These are phyloP conservation scores for Annulohypoxylon bovei DNA, from an alignment of 495 filamentous ascomycete genomes.

Conservation along the genomic window DNA sequence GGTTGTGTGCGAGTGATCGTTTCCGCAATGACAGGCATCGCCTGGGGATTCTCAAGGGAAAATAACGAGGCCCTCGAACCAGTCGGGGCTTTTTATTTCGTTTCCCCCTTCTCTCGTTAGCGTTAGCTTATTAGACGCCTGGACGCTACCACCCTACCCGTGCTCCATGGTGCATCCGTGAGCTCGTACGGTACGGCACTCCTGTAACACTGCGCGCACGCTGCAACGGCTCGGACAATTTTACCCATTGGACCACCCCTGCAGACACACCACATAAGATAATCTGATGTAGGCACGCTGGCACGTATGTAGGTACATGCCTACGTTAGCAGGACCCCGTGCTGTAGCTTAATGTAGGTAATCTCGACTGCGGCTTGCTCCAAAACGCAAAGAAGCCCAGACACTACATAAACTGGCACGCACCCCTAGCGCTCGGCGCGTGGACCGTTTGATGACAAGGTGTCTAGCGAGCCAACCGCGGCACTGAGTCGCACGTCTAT, in stretches of 20 bases:
- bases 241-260: constrained; percentile 40
- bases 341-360: constrained; percentile 22
- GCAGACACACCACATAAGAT: constrained; percentile 36
- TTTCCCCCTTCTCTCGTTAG: constrained; percentile 26
- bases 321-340: neutral
- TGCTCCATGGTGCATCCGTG: constrained; percentile 27
- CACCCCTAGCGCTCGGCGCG: constrained; percentile 1
- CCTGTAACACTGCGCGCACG: constrained; percentile 35
- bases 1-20: constrained; percentile 27
- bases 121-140: constrained; percentile 27
- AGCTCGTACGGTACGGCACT: constrained; percentile 38
- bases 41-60: constrained; percentile 18
- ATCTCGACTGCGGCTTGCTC: constrained; percentile 35
- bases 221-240: constrained; percentile 47
- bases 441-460: constrained; percentile 25
- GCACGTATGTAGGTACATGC: neutral
- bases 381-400: constrained; percentile 5
- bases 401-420: constrained; percentile 14
- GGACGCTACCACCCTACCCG: constrained; percentile 35
- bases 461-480: constrained; percentile 37
- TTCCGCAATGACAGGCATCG: constrained; percentile 40
- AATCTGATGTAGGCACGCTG: constrained; percentile 35
- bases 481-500: constrained; percentile 26
- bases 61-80: constrained; percentile 1
- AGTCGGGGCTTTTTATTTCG: constrained; percentile 41